phyloP scores from a whole-genome alignment of 2,329 filamentous ascomycete species.

The Fusarium piperis region DNA sequence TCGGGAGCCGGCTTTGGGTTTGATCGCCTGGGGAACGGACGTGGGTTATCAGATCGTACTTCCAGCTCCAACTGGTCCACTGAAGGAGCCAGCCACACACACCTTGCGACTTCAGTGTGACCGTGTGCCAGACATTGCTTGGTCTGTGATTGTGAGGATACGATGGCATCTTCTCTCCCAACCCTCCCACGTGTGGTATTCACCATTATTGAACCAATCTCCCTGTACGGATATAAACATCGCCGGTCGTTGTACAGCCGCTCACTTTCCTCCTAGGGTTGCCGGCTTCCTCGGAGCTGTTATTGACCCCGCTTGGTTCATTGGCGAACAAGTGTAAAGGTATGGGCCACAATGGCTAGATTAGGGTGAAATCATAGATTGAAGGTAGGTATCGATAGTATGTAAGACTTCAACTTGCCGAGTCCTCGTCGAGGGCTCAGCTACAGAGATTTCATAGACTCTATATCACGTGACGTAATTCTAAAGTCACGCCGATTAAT shows the following conservation, averaged over 20 bases:
- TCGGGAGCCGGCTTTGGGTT: neutral
- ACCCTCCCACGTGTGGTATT: constrained; percentile 72
- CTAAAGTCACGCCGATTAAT: too few relatives aligned
- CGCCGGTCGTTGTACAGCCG: neutral
- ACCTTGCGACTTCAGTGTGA: constrained; percentile 2
- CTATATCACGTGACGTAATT: too few relatives aligned
- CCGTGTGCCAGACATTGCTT: neutral
- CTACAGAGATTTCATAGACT: too few relatives aligned
- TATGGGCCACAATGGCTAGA: too few relatives aligned
- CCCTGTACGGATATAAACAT: constrained; percentile 61
- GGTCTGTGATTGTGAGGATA: constrained; percentile 49
- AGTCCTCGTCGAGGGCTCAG: too few relatives aligned
- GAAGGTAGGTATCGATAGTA: too few relatives aligned
- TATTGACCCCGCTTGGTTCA: constrained; percentile 68
- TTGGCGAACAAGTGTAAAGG: constrained; percentile 71
- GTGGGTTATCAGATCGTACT: neutral
- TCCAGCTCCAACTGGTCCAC: neutral
- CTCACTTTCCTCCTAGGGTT: constrained; percentile 55
- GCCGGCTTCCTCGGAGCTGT: constrained; percentile 68
- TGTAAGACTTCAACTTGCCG: too few relatives aligned
- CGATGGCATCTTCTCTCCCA: constrained; percentile 71
- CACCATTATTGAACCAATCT: constrained; percentile 74
- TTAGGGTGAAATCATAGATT: too few relatives aligned
- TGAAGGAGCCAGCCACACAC: neutral
- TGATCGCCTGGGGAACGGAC: neutral